Evolutionary conservation across 306 rosid species (phyloP), one percentile per base, ranked within the genome.

Genomic region (Sesbania bispinosa): DNA sequence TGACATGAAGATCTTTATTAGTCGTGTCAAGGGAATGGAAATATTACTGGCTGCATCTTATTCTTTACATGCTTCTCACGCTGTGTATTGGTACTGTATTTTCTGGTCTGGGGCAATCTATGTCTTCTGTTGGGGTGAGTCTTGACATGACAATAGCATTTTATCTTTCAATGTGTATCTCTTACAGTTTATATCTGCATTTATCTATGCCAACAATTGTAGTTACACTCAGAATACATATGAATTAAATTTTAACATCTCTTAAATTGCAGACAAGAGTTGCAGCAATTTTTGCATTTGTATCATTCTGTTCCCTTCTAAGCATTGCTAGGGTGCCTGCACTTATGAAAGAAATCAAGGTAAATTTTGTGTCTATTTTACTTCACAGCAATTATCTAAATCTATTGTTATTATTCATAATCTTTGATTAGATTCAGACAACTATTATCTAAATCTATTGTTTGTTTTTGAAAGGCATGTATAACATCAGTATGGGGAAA

Each of bases 1-100:
- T 95, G 83, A 91, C 97, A 3, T 95, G 97, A 96, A 88, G 99
- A 82, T 95, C 99, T 2, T 82, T 95, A 80, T 81, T 95, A 60
- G 89, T 95, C 65, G 92, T 95, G 91, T 95, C 97, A 69, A 88
- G 99, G 86, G 99, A 95, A 73, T 91, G 99, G 99, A 89, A 84
- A 79, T 91, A 91, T 84, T 95, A 91, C 69, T 95, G 99, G 99
- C 93, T 95, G 70, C 97, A 96, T 55, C 99, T 95, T 72, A 79
- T 88, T 88, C 99, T 95, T 77, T 83, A 72, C 70, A 85, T 95
- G 96, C 89, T 95, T 51, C 88, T 95, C 39, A 80, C 97, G 0
- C 85, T 95, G 35, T 89, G 93, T 76, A 82, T 92, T 24, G 96
- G 99, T 47, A 95, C 99, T 38, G 85, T 84, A 32, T 95, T 95